A percentile compares a stretch with the other conserved stretches of the same genome.
Conservation (phyloP, 805 yeast genomes). For the Candida suzukii region DNA sequence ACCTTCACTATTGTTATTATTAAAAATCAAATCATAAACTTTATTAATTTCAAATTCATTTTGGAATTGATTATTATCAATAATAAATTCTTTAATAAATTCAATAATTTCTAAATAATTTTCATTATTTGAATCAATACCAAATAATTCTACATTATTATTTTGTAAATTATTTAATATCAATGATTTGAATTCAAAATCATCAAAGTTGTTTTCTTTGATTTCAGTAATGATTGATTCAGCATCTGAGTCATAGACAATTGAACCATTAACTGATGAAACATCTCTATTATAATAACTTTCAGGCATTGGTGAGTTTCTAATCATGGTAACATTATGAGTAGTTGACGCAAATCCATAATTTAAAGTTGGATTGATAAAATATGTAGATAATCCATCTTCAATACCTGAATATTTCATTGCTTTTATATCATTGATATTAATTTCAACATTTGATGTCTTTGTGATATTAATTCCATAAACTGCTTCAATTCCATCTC, state of each 20-base stretch:
- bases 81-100: too few relatives aligned
- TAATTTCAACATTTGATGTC: slow-evolving; percentile 9
- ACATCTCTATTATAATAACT: slow-evolving; percentile 23
- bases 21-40: too few relatives aligned
- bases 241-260: slow-evolving; percentile 17
- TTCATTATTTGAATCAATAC: too few relatives aligned
- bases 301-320: slow-evolving; percentile 15
- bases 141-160: too few relatives aligned
- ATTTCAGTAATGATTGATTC: not conserved
- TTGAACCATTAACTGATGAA: slow-evolving; percentile 22
- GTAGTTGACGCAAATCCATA: slow-evolving; percentile 35
- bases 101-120: too few relatives aligned
- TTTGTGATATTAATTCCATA: slow-evolving; percentile 24
- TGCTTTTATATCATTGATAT: slow-evolving; percentile 14
- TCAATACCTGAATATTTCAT: slow-evolving; percentile 24
- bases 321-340: slow-evolving; percentile 24
- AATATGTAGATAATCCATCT: slow-evolving; percentile 38
- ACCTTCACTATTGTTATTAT: too few relatives aligned
- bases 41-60: too few relatives aligned
- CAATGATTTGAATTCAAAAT: too few relatives aligned
- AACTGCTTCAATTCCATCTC: slow-evolving; percentile 18
- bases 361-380: slow-evolving; percentile 37
- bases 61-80: too few relatives aligned
- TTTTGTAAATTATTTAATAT: too few relatives aligned
- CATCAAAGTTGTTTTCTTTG: not conserved